These are phyloP conservation scores for Quillaja saponaria DNA, from an alignment of 306 rosid genomes.

Conservation along the genomic window DNA sequence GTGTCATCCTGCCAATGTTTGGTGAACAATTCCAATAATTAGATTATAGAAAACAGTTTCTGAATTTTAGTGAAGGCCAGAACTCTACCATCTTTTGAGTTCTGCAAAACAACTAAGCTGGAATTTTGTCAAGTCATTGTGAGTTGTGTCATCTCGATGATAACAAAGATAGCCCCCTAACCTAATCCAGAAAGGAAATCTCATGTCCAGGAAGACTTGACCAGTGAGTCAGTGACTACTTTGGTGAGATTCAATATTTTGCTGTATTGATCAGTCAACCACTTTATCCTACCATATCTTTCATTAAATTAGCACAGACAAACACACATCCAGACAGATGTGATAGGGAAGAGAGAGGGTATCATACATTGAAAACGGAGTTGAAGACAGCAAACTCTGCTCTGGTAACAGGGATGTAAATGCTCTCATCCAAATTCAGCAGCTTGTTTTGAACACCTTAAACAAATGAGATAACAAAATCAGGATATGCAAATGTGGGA, in stretches of 20 bases:
- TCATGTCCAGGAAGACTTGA: background rate
- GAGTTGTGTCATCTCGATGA: background rate
- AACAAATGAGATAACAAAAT: slow-evolving; percentile 30
- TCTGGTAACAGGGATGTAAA: slow-evolving; percentile 74
- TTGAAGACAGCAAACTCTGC: slow-evolving; percentile 78
- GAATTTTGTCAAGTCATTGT: slow-evolving; percentile 1
- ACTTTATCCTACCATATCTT: background rate
- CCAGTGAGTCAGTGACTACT: background rate
- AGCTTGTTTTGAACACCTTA: slow-evolving; percentile 86
- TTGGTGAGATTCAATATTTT: slow-evolving; percentile 9
- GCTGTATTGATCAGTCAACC: slow-evolving; percentile 6
- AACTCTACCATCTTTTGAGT: too few species aligned
- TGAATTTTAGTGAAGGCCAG: too few species aligned
- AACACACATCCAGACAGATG: background rate
- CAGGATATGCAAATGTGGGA: slow-evolving; percentile 15
- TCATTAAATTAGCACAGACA: slow-evolving; percentile 1
- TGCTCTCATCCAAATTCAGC: slow-evolving; percentile 65
- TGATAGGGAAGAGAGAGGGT: background rate
- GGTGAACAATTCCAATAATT: slow-evolving; percentile 10
- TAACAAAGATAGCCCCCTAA: background rate
- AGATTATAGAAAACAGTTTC: slow-evolving; percentile 11
- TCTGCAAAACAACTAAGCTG: background rate
- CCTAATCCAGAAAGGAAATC: too few species aligned
- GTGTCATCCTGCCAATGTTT: background rate
- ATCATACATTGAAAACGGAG: slow-evolving; percentile 75